Evolutionary conservation across 768 basidiomycete species (phyloP).

Genomic region (Termitomyces sp.): DNA sequence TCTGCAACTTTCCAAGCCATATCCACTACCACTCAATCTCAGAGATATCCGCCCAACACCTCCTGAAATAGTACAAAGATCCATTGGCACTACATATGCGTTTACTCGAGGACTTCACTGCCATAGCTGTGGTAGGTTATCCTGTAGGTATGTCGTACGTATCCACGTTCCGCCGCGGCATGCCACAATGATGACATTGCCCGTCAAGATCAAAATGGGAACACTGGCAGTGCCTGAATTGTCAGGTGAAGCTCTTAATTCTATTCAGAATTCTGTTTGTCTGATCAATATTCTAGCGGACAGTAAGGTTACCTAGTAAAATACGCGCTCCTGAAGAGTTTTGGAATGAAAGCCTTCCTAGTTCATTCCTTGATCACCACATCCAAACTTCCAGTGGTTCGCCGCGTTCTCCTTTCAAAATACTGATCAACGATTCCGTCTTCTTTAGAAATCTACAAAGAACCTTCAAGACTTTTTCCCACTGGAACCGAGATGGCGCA

Average conservation of each 20-base stretch:
- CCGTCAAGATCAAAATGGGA: conserved; percentile 65
- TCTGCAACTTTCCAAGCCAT: conserved; percentile 28
- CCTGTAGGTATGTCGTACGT: conserved; percentile 50
- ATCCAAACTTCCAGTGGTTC: conserved; percentile 27
- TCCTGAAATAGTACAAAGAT: conserved; percentile 22
- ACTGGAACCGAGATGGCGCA: conserved; percentile 17
- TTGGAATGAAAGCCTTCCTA: conserved; percentile 23
- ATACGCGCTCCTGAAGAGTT: conserved; percentile 31
- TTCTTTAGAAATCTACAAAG: conserved; percentile 24
- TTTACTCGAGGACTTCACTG: conserved; percentile 72
- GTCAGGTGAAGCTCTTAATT: conserved; percentile 34
- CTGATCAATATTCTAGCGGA: conserved; percentile 14
- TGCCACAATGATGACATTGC: background rate
- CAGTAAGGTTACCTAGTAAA: conserved; percentile 16
- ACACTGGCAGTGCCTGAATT: conserved; percentile 61
- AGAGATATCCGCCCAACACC: conserved; percentile 32
- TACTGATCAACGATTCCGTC: background rate
- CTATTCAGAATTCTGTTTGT: background rate
- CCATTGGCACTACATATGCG: conserved; percentile 44
- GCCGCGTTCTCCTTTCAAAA: background rate
- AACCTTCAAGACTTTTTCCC: conserved; percentile 17
- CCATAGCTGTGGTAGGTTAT: conserved; percentile 59
- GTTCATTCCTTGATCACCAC: conserved; percentile 24
- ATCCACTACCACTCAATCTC: conserved; percentile 25
- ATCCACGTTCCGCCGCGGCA: background rate